phyloP scores from a whole-genome alignment of 768 basidiomycete genomes.

The Solioccasus polychromus region DNA sequence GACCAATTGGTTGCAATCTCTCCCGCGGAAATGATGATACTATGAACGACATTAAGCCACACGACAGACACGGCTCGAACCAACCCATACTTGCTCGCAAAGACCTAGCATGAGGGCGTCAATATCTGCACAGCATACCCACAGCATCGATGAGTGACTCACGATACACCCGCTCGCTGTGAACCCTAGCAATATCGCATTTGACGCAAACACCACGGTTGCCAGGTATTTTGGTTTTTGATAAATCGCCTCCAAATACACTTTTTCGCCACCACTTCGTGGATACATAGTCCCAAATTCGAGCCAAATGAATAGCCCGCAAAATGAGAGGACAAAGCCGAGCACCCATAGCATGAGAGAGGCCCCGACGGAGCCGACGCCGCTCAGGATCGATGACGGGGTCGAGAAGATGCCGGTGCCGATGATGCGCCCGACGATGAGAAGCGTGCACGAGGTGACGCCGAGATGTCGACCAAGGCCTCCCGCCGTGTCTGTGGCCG shows the following conservation, averaged over 20 bases:
- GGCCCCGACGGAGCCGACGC: conserved; percentile 57
- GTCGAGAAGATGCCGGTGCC: conserved; percentile 68
- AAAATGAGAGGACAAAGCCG: conserved; percentile 56
- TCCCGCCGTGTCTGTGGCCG: conserved; percentile 43
- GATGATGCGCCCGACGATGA: conserved; percentile 57
- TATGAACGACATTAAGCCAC: conserved; percentile 12
- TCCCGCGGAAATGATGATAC: conserved; percentile 49
- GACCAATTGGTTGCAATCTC: conserved; percentile 42
- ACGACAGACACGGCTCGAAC: too few relatives aligned
- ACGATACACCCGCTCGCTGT: conserved; percentile 49
- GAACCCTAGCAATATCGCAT: conserved; percentile 45
- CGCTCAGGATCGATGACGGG: conserved; percentile 54
- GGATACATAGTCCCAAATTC: conserved; percentile 65
- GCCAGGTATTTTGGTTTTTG: conserved; percentile 44
- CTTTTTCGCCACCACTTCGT: conserved; percentile 61
- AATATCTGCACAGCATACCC: neutral
- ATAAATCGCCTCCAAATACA: conserved; percentile 58
- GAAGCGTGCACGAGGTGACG: conserved; percentile 53
- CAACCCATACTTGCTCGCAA: conserved; percentile 32
- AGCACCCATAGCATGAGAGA: conserved; percentile 64
- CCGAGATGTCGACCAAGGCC: conserved; percentile 59
- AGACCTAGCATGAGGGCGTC: conserved; percentile 24
- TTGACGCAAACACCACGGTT: conserved; percentile 47
- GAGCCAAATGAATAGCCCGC: conserved; percentile 60
- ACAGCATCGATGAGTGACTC: conserved; percentile 15